Evolutionary conservation across 2,329 filamentous ascomycete species (phyloP).

Genomic region (Exophiala bonariae): DNA sequence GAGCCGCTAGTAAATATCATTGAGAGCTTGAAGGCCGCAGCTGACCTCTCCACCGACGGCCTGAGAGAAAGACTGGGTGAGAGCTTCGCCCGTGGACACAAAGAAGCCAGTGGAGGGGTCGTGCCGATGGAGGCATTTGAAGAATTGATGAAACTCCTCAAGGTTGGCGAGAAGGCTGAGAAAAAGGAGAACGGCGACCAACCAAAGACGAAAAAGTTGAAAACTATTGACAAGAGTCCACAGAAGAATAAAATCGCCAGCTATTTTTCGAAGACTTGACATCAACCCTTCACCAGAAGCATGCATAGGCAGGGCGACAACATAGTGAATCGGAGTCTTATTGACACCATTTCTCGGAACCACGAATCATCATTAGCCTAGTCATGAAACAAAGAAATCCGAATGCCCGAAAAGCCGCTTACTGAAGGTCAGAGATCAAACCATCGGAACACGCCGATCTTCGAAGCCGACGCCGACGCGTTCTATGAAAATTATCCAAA

Average conservation of each 20-base stretch:
- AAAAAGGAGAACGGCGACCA: conserved; percentile 36
- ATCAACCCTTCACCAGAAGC: background rate
- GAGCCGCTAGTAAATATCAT: conserved; percentile 65
- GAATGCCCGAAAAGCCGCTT: no score
- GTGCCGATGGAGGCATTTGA: conserved; percentile 63
- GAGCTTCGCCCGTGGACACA: conserved; percentile 66
- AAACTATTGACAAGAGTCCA: conserved; percentile 32
- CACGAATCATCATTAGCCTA: no score
- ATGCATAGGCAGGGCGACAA: no score
- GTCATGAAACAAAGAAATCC: no score
- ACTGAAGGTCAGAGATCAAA: no score
- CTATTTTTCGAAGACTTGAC: conserved; percentile 51
- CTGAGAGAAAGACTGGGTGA: conserved; percentile 57
- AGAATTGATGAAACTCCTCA: conserved; percentile 61
- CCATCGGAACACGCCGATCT: no score
- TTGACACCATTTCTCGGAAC: no score
- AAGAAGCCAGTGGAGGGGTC: conserved; percentile 67
- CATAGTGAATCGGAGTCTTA: no score
- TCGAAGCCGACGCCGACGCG: no score
- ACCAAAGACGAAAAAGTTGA: conserved; percentile 36
- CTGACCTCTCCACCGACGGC: conserved; percentile 40
- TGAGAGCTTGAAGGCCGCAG: conserved; percentile 55
- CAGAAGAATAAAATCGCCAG: conserved; percentile 58
- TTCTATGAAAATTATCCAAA: no score
- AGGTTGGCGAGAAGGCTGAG: conserved; percentile 56